Evolutionary conservation across 75 land plant genomes (phyloP).

Genomic region (Cunninghamia lanceolata): DNA sequence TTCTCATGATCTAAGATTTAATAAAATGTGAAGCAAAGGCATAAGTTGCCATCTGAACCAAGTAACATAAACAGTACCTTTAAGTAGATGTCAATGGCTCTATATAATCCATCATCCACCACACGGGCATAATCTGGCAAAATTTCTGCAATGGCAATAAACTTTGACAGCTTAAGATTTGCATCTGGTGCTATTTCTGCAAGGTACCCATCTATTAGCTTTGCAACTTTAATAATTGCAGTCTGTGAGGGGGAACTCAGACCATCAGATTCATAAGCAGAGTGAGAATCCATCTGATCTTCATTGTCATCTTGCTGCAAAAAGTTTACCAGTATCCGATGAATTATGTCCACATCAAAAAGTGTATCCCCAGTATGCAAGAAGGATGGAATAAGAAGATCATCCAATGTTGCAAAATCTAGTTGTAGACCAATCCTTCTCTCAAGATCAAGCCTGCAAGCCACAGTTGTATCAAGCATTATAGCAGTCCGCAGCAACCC

Average conservation of each 20-base stretch:
- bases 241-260: slow-evolving; percentile 62
- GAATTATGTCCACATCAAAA: slow-evolving; percentile 82
- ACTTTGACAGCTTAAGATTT: slow-evolving; percentile 74
- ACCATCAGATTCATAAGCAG: slow-evolving; percentile 60
- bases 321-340: slow-evolving; percentile 68
- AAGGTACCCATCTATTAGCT: slow-evolving; percentile 70
- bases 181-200: slow-evolving; percentile 91
- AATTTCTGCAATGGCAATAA: slow-evolving; percentile 61
- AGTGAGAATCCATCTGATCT: slow-evolving; percentile 42
- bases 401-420: slow-evolving; percentile 78
- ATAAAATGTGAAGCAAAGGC: not conserved
- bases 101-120: slow-evolving; percentile 75
- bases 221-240: slow-evolving; percentile 68
- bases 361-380: slow-evolving; percentile 62
- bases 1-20: not conserved
- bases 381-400: slow-evolving; percentile 72
- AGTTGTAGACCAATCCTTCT: slow-evolving; percentile 67
- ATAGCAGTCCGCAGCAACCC: slow-evolving; percentile 65
- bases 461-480: slow-evolving; percentile 54
- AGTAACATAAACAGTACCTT: slow-evolving; percentile 37
- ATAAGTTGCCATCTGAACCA: not conserved
- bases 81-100: slow-evolving; percentile 81
- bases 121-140: slow-evolving; percentile 67
- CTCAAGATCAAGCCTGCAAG: slow-evolving; percentile 74
- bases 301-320: slow-evolving; percentile 67